Base-by-base conservation (phyloP, 345 rosid species). In the Angophora floribunda region DNA sequence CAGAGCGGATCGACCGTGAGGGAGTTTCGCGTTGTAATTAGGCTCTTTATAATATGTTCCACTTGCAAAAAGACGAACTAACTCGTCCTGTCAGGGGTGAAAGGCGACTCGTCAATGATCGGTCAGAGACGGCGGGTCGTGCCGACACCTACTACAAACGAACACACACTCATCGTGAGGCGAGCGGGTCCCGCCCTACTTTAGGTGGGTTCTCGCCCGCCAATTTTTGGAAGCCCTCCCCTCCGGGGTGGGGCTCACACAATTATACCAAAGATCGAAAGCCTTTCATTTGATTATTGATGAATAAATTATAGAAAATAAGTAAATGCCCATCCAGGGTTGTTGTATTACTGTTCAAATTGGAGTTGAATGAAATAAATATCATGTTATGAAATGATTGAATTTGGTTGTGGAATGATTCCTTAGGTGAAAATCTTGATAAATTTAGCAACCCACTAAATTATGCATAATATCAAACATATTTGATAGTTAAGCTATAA, bases 191-290 rank as follows among this genome's bases (percentile, higher is more conserved):
- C 28, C 5, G 14, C 94, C 93, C 93, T 95, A 95, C 97, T 93
- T 94, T 6, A 94, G 85, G 90, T 86, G 96, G 89, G 93, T 87
- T 36, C 91, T 90, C 4, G 91, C 97, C 93, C 97, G 98, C 87
- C 97, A 95, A 96, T 96, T 96, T 97, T 96, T 97, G 97, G 96
- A 95, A 95, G 96, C 94, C 96, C 95, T 44, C 14, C 7, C 92
- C 92, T 21, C 0, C 0, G 3, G 2, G 88, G 92, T 52, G 79
- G 89, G 95, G 95, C 93, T 94, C 90, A 44, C 87, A 32, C 53
- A 52, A 80, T 59, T 11, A 2, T 59, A 0, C 41, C 4, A 36
- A 36, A 36, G 41, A 36, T 36, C 2, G 41, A 36, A 36, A 36
- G 41, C 41, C 41, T 36, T 36, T 36, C 41, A 36, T 36, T 36